Evolutionary conservation across 164 flowering plant genomes (phyloP), one percentile per base, ranked within the genome.

Genomic region (Cinnamomum chago): DNA sequence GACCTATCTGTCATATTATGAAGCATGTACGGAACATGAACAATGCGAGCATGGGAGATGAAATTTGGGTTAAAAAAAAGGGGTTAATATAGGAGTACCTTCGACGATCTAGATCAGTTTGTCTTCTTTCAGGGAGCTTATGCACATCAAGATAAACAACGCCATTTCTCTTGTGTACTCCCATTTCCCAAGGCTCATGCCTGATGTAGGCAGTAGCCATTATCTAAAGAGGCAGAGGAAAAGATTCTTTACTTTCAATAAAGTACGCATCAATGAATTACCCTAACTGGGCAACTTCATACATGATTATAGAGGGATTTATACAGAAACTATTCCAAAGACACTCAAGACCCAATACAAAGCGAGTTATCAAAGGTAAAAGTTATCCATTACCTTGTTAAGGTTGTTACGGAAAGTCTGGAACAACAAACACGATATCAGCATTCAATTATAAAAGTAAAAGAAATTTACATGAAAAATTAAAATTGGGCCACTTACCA

Each of bases 111-210:
- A 87, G 75, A 47, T 92, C 97, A 80, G 87, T 89, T 78, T 89
- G 85, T 68, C 94, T 95, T 77, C 97, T 89, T 86, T 92, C 98
- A 23, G 94, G 95, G 33, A 94, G 82, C 79, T 94, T 96, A 81
- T 94, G 99, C 76, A 96, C 99, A 88, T 96, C 97, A 79, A 96
- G 97, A 85, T 94, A 96, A 62, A 96, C 90, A 50, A 90, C 94
- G 13, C 99, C 99, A 66, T 92, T 94, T 82, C 97, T 89, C 85
- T 92, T 96, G 72, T 96, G 99, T 77, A 96, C 98, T 24, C 99
- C 99, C 99, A 96, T 94, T 79, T 92, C 99, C 99, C 99, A 96
- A 64, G 99, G 92, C 71, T 96, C 97, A 73, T 92, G 80, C 76
- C 88, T 87, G 75, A 86, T 82, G 78, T 96, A 96, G 75, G 94